Percentiles rank a stretch among this genome's conserved stretches.
phyloP scores from a whole-genome alignment of 352 stramenopile genomes.

The Pythium coloratum region DNA sequence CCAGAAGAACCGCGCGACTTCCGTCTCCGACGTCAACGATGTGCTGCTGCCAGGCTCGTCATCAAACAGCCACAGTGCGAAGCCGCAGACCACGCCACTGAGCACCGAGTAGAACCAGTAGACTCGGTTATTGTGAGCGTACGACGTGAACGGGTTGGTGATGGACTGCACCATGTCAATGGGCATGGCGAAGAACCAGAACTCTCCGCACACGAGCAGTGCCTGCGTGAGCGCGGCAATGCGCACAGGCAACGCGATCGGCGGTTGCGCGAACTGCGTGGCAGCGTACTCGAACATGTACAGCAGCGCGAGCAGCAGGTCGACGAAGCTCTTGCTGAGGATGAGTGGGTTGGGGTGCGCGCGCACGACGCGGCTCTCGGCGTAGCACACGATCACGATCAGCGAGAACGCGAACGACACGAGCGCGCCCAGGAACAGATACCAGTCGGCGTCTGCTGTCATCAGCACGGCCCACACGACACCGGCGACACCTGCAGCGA shows the following conservation, averaged over 20 bases:
- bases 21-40: conserved; percentile 18
- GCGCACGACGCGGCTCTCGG: conserved; percentile 50
- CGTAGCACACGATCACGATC: conserved; percentile 73
- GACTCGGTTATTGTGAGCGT: conserved; percentile 75
- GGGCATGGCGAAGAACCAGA: conserved; percentile 89
- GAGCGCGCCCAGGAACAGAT: conserved; percentile 68
- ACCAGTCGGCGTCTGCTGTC: conserved; percentile 31
- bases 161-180: conserved; percentile 90
- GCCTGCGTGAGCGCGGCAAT: conserved; percentile 71
- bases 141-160: conserved; percentile 89
- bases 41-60: conserved; percentile 17
- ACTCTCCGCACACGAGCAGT: conserved; percentile 81
- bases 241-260: conserved; percentile 55
- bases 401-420: conserved; percentile 73
- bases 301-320: conserved; percentile 64
- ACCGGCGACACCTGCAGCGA: conserved; percentile 13
- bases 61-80: conserved; percentile 65
- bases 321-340: conserved; percentile 86
- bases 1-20: conserved; percentile 65
- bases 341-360: conserved; percentile 84
- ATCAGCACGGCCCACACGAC: conserved; percentile 22
- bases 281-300: conserved; percentile 79
- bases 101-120: conserved; percentile 86
- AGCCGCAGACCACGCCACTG: conserved; percentile 63
- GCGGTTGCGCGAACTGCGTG: conserved; percentile 56